Base-by-base conservation (phyloP, 1,139 yeast species). In the Magnusiomyces tetraspermus region DNA sequence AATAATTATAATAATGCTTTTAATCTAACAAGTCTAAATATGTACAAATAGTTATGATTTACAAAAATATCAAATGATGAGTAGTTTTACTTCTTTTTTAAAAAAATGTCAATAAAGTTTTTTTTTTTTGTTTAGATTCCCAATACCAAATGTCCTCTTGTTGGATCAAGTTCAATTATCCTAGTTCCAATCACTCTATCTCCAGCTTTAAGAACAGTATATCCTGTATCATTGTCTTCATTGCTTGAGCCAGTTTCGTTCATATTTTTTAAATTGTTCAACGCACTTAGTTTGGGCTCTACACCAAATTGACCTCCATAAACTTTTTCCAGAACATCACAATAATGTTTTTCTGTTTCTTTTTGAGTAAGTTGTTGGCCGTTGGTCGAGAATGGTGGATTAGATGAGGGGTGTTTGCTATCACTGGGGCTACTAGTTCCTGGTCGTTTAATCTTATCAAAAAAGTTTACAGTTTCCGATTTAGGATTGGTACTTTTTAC, bases 181-280 rank as follows among this genome's bases (percentile, higher is more conserved):
- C 64, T 65, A 19, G 67, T 66, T 49, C 71, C 65, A 28, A 68
- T 61, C 4, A 69, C 61, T 33, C 64, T 60, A 55, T 68, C 71
- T 19, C 71, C 72, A 1, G 55, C 49, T 23, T 45, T 45, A n/a
- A 45, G 41, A 3, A 38, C 42, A 19, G 42, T 38, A 19, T 38
- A 38, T 19, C 42, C 36, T 38, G 21, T 21, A 22, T 38, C 43
- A 17, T 22, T 3, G 23, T n/a, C n/a, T n/a, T n/a, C n/a, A n/a
- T n/a, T n/a, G n/a, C n/a, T n/a, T n/a, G n/a, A n/a, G n/a, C n/a
- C n/a, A n/a, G n/a, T n/a, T n/a, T n/a, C n/a, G n/a, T n/a, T n/a
- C n/a, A n/a, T n/a, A n/a, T 28, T 28, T 6, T 28, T 11, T 28
- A 28, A 11, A 6, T 11, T 11, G 11, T 8, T 11, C 33, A 28